Conservation (phyloP, 2,329 filamentous ascomycete genomes). For the Cadophora luteo-olivacea region DNA sequence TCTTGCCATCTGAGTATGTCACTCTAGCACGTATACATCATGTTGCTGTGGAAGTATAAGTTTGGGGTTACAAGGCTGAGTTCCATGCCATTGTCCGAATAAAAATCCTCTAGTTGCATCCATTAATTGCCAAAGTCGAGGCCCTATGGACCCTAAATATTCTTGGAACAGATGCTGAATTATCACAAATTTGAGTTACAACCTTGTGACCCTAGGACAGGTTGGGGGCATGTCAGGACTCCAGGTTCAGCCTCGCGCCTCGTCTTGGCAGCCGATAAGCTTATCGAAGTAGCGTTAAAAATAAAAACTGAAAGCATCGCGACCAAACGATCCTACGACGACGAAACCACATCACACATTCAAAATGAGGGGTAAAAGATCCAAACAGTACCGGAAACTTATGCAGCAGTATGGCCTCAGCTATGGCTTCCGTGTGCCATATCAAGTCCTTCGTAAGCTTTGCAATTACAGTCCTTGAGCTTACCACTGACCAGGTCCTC, state of each 20-base stretch:
- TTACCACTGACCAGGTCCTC: slow-evolving; percentile 28
- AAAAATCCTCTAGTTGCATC: no score
- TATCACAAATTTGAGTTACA: not conserved
- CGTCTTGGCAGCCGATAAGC: slow-evolving; percentile 7
- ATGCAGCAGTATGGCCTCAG: slow-evolving; percentile 90
- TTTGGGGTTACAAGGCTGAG: not conserved
- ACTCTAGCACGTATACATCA: not conserved
- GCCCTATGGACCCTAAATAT: not conserved
- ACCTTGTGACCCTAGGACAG: not conserved
- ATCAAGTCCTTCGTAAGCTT: slow-evolving; percentile 77
- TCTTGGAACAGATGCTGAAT: not conserved
- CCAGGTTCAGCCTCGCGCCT: slow-evolving; percentile 9
- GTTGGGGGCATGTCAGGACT: no score
- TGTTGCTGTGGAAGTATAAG: not conserved
- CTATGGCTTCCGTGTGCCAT: slow-evolving; percentile 92
- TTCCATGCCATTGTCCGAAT: no score
- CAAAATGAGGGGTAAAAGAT: slow-evolving; percentile 72
- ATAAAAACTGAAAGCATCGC: slow-evolving; percentile 1
- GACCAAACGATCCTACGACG: not conserved
- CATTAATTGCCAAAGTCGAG: no score
- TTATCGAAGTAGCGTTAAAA: slow-evolving; percentile 21
- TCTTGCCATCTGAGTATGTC: not conserved
- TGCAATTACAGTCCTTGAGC: slow-evolving; percentile 22
- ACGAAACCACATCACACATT: slow-evolving; percentile 8
- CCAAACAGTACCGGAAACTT: slow-evolving; percentile 84